These are phyloP conservation scores for Schrenkiella parvula DNA, from an alignment of 345 rosid genomes.

Conservation along the genomic window DNA sequence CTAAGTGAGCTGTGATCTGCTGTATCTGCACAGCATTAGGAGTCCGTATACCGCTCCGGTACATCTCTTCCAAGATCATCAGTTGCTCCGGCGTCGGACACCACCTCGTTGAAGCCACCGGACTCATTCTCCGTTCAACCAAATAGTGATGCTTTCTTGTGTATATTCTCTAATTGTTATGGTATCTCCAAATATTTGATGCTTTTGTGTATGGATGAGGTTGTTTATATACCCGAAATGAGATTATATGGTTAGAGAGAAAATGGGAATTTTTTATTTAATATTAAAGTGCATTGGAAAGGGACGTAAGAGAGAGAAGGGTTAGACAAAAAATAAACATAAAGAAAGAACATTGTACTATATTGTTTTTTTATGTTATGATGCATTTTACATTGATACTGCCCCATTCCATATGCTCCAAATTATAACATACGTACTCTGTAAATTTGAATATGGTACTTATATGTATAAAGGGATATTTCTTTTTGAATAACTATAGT, in stretches of 20 bases:
- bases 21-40: conserved; percentile 88
- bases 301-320: conserved; percentile 30
- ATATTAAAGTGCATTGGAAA: conserved; percentile 27
- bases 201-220: conserved; percentile 9
- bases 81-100: conserved; percentile 96
- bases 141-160: not conserved
- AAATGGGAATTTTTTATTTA: not conserved
- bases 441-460: not conserved
- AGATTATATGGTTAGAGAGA: conserved; percentile 13
- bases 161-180: not conserved
- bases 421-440: conserved; percentile 3
- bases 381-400: conserved; percentile 14
- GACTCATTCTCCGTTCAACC: conserved; percentile 45
- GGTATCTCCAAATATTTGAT: not conserved
- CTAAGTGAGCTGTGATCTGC: conserved; percentile 75
- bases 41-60: conserved; percentile 70
- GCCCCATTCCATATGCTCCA: conserved; percentile 22
- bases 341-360: conserved; percentile 31
- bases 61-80: conserved; percentile 88
- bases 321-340: conserved; percentile 36
- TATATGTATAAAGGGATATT: conserved; percentile 11
- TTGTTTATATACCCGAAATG: conserved; percentile 19
- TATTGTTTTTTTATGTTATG: conserved; percentile 15
- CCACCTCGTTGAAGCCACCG: conserved; percentile 77
- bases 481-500: conserved; percentile 18